phyloP scores from a whole-genome alignment of 805 yeast species.

The Candida pseudofarinosa region DNA sequence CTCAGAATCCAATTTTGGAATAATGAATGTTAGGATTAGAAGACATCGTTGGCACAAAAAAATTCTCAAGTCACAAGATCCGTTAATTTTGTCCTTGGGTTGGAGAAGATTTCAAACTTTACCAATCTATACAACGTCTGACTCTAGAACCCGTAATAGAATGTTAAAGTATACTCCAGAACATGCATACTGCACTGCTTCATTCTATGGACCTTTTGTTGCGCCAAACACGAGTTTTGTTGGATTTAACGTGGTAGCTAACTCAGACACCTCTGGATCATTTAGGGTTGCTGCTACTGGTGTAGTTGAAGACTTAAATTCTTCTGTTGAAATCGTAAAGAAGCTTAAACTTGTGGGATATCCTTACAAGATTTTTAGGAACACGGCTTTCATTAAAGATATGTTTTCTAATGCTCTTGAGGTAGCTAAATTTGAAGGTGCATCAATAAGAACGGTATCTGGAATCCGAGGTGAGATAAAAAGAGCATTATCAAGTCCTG shows the following conservation, averaged over 20 bases:
- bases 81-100: constrained; percentile 87
- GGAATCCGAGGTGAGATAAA: constrained; percentile 98
- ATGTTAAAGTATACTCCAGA: constrained; percentile 98
- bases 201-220: constrained; percentile 94
- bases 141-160: constrained; percentile 95
- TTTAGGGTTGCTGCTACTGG: constrained; percentile 98
- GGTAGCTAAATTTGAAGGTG: constrained; percentile 97
- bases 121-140: constrained; percentile 94
- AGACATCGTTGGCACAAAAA: constrained; percentile 99
- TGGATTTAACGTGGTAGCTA: constrained; percentile 86
- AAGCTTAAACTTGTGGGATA: constrained; percentile 92
- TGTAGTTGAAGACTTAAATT: constrained; percentile 88
- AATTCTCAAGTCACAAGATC: constrained; percentile 92
- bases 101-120: constrained; percentile 98
- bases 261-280: constrained; percentile 77
- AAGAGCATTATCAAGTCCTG: constrained; percentile 89
- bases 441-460: constrained; percentile 91
- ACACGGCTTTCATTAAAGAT: constrained; percentile 95
- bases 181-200: constrained; percentile 93
- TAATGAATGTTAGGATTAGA: constrained; percentile 88
- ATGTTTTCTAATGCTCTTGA: constrained; percentile 92
- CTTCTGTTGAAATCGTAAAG: constrained; percentile 88
- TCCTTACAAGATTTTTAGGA: constrained; percentile 89
- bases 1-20: constrained; percentile 90
- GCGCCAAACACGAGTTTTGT: constrained; percentile 98